Conservation (phyloP, 2,329 filamentous ascomycete species). For the Dendrostoma leiphaemia region DNA sequence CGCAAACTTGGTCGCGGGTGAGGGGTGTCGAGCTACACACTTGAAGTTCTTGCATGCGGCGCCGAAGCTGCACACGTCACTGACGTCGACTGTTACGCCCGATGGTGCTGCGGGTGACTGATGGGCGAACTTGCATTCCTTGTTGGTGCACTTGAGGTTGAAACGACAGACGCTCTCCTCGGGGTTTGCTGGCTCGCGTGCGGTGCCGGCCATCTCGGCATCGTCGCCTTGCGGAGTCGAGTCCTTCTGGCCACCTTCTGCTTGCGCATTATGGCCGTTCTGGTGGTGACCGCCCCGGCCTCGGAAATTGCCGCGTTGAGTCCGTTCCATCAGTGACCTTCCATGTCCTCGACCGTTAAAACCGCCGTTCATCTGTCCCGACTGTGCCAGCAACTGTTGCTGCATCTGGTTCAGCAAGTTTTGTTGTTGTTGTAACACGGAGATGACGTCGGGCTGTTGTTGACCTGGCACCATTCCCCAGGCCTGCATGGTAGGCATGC, state of each 20-base stretch:
- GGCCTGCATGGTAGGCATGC: slow-evolving; percentile 42
- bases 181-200: slow-evolving; percentile 54
- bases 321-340: slow-evolving; percentile 72
- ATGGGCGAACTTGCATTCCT: slow-evolving; percentile 89
- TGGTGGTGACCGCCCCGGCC: slow-evolving; percentile 46
- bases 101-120: slow-evolving; percentile 88
- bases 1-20: slow-evolving; percentile 74
- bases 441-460: slow-evolving; percentile 56
- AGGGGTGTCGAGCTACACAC: slow-evolving; percentile 88
- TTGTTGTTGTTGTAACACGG: slow-evolving; percentile 84
- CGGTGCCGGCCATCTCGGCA: slow-evolving; percentile 57
- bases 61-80: slow-evolving; percentile 78
- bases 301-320: slow-evolving; percentile 56
- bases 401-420: slow-evolving; percentile 79
- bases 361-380: slow-evolving; percentile 44
- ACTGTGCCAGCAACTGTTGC: slow-evolving; percentile 54
- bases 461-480: slow-evolving; percentile 49
- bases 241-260: slow-evolving; percentile 33
- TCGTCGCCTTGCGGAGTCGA: slow-evolving; percentile 45
- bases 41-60: slow-evolving; percentile 95
- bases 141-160: slow-evolving; percentile 84
- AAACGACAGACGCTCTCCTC: slow-evolving; percentile 79
- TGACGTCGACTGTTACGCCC: slow-evolving; percentile 73
- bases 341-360: slow-evolving; percentile 38
- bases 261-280: slow-evolving; percentile 33